Evolutionary conservation across 805 yeast species (phyloP), one percentile per base, ranked within the genome.

Genomic region (Sugiyamaella mastotermitis): DNA sequence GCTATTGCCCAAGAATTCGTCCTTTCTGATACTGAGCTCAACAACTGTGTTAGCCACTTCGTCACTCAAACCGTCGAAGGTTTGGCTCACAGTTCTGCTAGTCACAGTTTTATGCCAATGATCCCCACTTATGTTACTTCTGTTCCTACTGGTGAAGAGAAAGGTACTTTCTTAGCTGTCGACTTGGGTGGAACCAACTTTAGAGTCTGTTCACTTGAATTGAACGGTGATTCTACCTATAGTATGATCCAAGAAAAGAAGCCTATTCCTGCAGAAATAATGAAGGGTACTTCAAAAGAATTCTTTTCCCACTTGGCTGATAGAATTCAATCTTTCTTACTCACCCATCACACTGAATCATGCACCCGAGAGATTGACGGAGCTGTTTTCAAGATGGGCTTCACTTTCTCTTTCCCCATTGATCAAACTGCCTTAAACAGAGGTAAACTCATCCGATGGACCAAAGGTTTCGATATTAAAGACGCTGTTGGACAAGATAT

Each of bases 161-260:
- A 67, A 39, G 97, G 97, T 31, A 68, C 83, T 27, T 76, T 72
- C 46, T 65, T 90, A 43, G 97, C 97, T 38, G 95, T 92, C 3
- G 97, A 90, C 57, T 69, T 90, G 37, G 98, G 98, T 46, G 97
- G 97, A 35, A 88, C 97, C 41, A 88, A 92, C 60, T 86, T 90
- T 64, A 72, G 98, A 53, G 95, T 92, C 18, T 87, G 97, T 57
- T 86, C 96, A 1, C 88, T 90, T 21, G 59, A 70, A 25, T 69
- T 90, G 51, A 45, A 59, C 24, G 71, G 71, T 20, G 62, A 66
- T 51, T 85, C 83, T 49, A 79, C 90, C n/a, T 87, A 80, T 59
- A 68, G 72, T 17, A 63, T 88, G 43, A 74, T 76, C 48, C 96
- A 90, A 58, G 64, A 77, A 35, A 88, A 90, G 61, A 71, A 71